Evolutionary conservation across 106 monocot species (phyloP).

Genomic region (Allium cepa): DNA sequence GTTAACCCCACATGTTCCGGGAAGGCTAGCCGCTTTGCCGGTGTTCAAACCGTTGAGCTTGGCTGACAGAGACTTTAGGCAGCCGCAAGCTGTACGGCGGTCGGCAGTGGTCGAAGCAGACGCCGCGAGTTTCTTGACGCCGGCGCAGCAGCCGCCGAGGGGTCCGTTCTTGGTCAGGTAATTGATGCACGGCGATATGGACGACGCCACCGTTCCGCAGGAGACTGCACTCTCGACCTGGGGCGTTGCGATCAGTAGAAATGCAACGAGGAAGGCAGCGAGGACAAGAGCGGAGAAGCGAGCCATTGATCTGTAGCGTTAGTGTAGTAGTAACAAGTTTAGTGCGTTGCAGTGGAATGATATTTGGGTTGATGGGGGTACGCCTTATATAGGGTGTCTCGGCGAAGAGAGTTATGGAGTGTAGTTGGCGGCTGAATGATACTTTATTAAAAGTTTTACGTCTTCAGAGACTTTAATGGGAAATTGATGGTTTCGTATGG

Average conservation of each 20-base stretch:
- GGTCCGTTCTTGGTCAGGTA: background rate
- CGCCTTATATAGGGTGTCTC: too few relatives aligned
- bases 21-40: conserved; percentile 5
- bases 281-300: background rate
- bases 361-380: too few relatives aligned
- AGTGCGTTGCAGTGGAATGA: background rate
- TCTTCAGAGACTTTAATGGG: too few relatives aligned
- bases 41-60: conserved; percentile 6
- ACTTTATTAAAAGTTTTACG: too few relatives aligned
- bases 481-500: too few relatives aligned
- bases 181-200: background rate
- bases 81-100: conserved; percentile 19
- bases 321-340: too few relatives aligned
- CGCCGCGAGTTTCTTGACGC: conserved; percentile 9
- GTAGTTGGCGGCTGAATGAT: too few relatives aligned
- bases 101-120: conserved; percentile 17
- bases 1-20: conserved; percentile 16
- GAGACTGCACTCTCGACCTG: conserved; percentile 3
- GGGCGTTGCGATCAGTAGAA: background rate
- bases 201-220: conserved; percentile 3
- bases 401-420: too few relatives aligned
- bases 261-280: background rate
- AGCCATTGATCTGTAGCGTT: background rate
- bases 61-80: conserved; percentile 17
- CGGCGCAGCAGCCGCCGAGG: conserved; percentile 17